phyloP scores from a whole-genome alignment of 2,329 filamentous ascomycete species.

The Sarocladium oryzae region DNA sequence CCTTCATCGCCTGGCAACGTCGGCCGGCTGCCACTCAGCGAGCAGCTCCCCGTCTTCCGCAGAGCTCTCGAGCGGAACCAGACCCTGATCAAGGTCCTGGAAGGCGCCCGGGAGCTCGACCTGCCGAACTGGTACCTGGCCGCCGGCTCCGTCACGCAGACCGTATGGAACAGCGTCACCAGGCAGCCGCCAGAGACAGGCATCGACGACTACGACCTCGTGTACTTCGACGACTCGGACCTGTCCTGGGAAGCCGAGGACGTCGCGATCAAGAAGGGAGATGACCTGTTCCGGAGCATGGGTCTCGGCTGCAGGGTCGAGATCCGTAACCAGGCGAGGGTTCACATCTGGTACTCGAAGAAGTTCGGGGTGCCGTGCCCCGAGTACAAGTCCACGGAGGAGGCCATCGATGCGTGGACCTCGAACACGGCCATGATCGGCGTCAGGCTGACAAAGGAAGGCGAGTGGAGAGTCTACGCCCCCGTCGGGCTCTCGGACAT shows the following conservation, averaged over 20 bases:
- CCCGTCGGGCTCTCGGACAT: slow-evolving; percentile 29
- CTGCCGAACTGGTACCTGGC: slow-evolving; percentile 27
- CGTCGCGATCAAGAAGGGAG: slow-evolving; percentile 23
- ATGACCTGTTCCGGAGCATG: slow-evolving; percentile 23
- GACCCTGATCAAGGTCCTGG: slow-evolving; percentile 22
- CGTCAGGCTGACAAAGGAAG: slow-evolving; percentile 16
- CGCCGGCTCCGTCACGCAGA: slow-evolving; percentile 27
- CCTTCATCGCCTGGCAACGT: slow-evolving; percentile 3
- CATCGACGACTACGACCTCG: slow-evolving; percentile 30
- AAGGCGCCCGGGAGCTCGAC: slow-evolving; percentile 18
- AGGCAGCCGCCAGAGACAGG: slow-evolving; percentile 22
- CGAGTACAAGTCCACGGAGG: slow-evolving; percentile 23
- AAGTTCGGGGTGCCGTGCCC: slow-evolving; percentile 25
- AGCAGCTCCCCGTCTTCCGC: slow-evolving; percentile 19
- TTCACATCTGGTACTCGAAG: slow-evolving; percentile 29
- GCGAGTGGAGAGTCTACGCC: slow-evolving; percentile 26
- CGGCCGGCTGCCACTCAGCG: slow-evolving; percentile 19
- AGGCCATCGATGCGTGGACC: slow-evolving; percentile 27
- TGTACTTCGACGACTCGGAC: slow-evolving; percentile 27
- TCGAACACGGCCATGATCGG: slow-evolving; percentile 29
- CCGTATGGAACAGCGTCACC: slow-evolving; percentile 30
- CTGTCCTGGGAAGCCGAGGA: slow-evolving; percentile 31
- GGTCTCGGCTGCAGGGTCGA: slow-evolving; percentile 22
- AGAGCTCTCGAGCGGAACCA: slow-evolving; percentile 19
- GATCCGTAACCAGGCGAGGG: slow-evolving; percentile 31